Conservation (phyloP, 352 stramenopile genomes). For the Phytophthora fragariae region DNA sequence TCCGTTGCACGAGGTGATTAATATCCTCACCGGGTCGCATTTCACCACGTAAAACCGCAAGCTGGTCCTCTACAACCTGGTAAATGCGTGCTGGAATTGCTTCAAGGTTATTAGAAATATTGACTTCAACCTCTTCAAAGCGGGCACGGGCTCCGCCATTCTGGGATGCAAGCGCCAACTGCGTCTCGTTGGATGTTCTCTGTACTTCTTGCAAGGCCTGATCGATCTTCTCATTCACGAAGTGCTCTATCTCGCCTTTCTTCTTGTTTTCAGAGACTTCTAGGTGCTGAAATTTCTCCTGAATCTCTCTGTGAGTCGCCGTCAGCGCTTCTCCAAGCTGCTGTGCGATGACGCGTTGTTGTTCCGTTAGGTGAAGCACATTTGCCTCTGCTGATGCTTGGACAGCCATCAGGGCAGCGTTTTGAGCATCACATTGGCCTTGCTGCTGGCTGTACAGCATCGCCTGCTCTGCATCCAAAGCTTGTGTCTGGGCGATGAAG, state of each 20-base stretch:
- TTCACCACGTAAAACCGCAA: too few relatives aligned
- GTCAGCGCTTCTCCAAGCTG: not conserved
- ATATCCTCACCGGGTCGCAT: too few relatives aligned
- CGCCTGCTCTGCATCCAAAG: not conserved
- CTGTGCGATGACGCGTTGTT: not conserved
- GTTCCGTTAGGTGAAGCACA: not conserved
- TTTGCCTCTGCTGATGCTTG: not conserved
- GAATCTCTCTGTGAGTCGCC: not conserved
- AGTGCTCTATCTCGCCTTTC: not conserved
- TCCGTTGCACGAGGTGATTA: too few relatives aligned
- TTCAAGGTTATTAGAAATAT: too few relatives aligned
- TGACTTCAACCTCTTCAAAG: too few relatives aligned
- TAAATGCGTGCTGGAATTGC: too few relatives aligned
- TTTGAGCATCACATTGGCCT: not conserved
- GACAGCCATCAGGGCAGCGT: not conserved
- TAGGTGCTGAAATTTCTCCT: not conserved
- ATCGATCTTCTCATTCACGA: not conserved
- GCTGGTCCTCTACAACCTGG: too few relatives aligned
- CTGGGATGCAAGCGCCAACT: too few relatives aligned
- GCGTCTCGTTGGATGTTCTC: not conserved
- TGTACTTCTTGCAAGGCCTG: not conserved
- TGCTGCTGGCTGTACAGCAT: not conserved
- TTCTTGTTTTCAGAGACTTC: not conserved
- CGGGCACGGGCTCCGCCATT: too few relatives aligned
- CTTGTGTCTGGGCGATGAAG: too few relatives aligned